Percentiles rank a stretch among this genome's conserved stretches.
Evolutionary conservation across 305 asterid species (phyloP).

Genomic region (Solanum hybrid): DNA sequence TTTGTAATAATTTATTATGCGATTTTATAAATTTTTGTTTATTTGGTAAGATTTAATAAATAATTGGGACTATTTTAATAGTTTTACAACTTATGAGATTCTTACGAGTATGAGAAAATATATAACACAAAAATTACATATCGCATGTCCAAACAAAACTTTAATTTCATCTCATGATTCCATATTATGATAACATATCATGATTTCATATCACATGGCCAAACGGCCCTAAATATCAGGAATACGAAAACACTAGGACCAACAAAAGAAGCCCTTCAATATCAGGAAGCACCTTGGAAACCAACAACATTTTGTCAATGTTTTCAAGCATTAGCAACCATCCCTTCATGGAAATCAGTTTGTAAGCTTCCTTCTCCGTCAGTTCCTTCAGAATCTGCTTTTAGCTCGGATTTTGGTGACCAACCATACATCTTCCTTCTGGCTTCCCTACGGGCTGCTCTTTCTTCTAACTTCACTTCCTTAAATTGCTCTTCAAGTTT

Average conservation of each 20-base stretch:
- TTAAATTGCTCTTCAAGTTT: conserved; percentile 50
- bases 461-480: conserved; percentile 47
- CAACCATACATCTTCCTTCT: conserved; percentile 62
- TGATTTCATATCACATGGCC: no score
- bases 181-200: no score
- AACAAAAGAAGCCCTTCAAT: background rate
- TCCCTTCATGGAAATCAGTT: conserved; percentile 36
- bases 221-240: background rate
- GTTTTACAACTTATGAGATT: no score
- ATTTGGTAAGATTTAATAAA: no score
- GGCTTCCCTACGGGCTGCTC: conserved; percentile 55
- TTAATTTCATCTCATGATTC: no score
- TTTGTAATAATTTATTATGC: no score
- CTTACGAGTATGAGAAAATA: no score
- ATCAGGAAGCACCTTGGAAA: background rate
- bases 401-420: conserved; percentile 35
- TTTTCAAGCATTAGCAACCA: conserved; percentile 58
- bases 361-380: conserved; percentile 10
- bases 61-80: no score
- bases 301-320: background rate
- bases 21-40: no score
- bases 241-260: background rate
- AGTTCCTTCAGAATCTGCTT: conserved; percentile 12
- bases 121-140: no score
- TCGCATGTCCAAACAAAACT: no score